phyloP scores from a whole-genome alignment of 768 basidiomycete species.

The Strobilomyces echinocephalus region DNA sequence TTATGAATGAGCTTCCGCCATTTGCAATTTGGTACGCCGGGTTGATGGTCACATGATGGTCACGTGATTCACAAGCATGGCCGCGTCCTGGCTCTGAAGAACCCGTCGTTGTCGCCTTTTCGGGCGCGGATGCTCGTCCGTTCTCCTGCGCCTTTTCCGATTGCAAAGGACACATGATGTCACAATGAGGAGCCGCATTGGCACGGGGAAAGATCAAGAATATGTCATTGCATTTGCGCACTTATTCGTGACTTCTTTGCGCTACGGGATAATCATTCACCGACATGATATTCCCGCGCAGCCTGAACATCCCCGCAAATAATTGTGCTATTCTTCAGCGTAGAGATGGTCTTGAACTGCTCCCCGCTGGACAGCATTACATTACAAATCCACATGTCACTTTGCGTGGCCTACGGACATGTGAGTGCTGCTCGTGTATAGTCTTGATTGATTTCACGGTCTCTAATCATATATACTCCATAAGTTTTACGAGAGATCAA shows the following conservation, averaged over 20 bases:
- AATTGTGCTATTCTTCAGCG: slow-evolving; percentile 84
- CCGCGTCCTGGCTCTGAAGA: no score
- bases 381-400: slow-evolving; percentile 84
- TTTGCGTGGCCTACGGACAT: slow-evolving; percentile 74
- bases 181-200: slow-evolving; percentile 62
- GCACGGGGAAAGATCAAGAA: slow-evolving; percentile 43
- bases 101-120: no score
- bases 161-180: slow-evolving; percentile 60
- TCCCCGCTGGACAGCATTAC: slow-evolving; percentile 79
- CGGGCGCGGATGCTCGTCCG: no score
- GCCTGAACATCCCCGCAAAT: slow-evolving; percentile 78
- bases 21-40: no score
- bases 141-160: not conserved
- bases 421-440: slow-evolving; percentile 35
- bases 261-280: not conserved
- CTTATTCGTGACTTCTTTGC: slow-evolving; percentile 45
- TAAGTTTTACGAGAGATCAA: slow-evolving; percentile 79
- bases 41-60: no score
- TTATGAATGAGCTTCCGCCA: no score
- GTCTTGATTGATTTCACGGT: not conserved
- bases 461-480: not conserved
- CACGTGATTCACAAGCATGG: no score
- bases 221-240: slow-evolving; percentile 79
- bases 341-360: slow-evolving; percentile 72
- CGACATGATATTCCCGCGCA: slow-evolving; percentile 24